Evolutionary conservation across 441 rosid genomes (phyloP).

Genomic region (Jatropha podagrica): DNA sequence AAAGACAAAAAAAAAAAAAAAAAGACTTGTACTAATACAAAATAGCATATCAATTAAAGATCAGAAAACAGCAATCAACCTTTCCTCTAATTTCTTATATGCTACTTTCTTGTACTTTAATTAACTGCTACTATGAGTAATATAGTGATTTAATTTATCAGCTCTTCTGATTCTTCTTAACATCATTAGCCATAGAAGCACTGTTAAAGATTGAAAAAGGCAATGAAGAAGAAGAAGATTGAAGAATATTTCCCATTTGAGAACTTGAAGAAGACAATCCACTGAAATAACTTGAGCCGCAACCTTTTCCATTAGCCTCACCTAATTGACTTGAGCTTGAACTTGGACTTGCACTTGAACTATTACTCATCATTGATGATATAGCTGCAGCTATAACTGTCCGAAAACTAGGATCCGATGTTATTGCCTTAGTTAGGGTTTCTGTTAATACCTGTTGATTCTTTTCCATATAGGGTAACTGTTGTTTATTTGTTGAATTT

Average conservation of each 20-base stretch:
- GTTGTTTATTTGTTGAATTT: slow-evolving; percentile 20
- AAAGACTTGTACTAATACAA: too few species aligned
- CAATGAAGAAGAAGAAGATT: slow-evolving; percentile 30
- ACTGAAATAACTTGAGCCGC: slow-evolving; percentile 46
- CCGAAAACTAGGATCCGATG: slow-evolving; percentile 63
- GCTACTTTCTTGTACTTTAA: slow-evolving; percentile 7
- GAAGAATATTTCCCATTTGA: slow-evolving; percentile 30
- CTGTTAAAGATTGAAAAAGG: slow-evolving; percentile 52
- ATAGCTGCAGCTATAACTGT: slow-evolving; percentile 67
- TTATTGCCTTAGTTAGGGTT: slow-evolving; percentile 51
- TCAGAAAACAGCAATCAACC: slow-evolving; percentile 6
- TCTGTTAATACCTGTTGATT: slow-evolving; percentile 57
- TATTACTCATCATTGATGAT: slow-evolving; percentile 50
- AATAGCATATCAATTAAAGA: not conserved
- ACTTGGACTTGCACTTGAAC: slow-evolving; percentile 24
- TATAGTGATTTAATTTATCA: slow-evolving; percentile 20
- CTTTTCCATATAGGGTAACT: slow-evolving; percentile 18
- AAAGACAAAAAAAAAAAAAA: too few species aligned
- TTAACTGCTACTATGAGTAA: not conserved
- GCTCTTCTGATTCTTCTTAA: slow-evolving; percentile 43
- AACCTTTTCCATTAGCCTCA: slow-evolving; percentile 36
- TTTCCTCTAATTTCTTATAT: not conserved
- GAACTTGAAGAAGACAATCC: slow-evolving; percentile 46
- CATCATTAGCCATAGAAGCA: slow-evolving; percentile 33
- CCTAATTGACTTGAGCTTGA: slow-evolving; percentile 18